A percentile compares a stretch with the other conserved stretches of the same genome.
These are phyloP conservation scores for Penicillium verhagenii DNA, from an alignment of 495 filamentous ascomycete genomes.

Conservation along the genomic window DNA sequence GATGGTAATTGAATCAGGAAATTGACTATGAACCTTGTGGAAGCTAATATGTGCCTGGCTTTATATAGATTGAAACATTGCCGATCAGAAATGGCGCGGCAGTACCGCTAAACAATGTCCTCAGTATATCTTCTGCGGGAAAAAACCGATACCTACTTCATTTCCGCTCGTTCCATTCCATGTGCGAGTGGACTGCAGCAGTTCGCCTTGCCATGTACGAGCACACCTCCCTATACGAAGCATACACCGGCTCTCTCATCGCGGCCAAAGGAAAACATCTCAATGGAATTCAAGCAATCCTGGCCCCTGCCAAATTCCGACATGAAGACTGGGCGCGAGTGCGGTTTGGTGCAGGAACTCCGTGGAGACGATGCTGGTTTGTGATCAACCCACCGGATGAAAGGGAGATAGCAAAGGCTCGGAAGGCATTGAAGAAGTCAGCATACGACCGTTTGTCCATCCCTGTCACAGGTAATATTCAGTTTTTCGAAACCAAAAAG, in stretches of 20 bases:
- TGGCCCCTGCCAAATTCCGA: constrained; percentile 72
- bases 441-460: constrained; percentile 72
- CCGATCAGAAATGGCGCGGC: constrained; percentile 75
- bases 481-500: constrained; percentile 93
- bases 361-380: constrained; percentile 96
- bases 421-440: constrained; percentile 83
- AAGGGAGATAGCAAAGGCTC: constrained; percentile 80
- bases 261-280: constrained; percentile 88
- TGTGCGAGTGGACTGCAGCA: constrained; percentile 93
- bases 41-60: constrained; percentile 9
- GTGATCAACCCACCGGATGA: constrained; percentile 90
- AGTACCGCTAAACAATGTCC: constrained; percentile 82
- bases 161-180: constrained; percentile 90
- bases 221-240: constrained; percentile 88
- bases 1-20: constrained; percentile 63
- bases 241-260: constrained; percentile 93
- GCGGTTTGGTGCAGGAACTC: constrained; percentile 91
- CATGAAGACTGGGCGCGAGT: constrained; percentile 95
- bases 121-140: constrained; percentile 92
- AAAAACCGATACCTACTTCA: constrained; percentile 93
- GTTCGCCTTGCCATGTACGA: constrained; percentile 96
- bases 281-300: constrained; percentile 83
- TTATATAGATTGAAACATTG: constrained; percentile 76
- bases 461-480: constrained; percentile 79
- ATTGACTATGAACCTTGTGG: not conserved